Base-by-base conservation (phyloP, 257 asterid species). In the Penstemon davidsonii region DNA sequence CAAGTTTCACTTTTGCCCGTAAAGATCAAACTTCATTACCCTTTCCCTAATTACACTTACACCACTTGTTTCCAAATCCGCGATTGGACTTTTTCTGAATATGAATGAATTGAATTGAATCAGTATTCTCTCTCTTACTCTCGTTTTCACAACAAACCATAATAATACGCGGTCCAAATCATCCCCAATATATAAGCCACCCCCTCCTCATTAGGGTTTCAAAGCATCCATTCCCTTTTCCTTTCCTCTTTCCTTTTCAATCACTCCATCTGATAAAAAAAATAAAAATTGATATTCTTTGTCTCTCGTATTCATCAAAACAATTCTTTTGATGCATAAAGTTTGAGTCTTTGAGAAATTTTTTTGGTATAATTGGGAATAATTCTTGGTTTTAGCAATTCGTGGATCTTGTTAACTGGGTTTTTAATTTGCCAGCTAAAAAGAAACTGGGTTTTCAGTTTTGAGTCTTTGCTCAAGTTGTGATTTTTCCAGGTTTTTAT, bases 161-260 rank as follows among this genome's bases (percentile, higher is more conserved):
- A 13, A 39, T 57, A 66, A 66, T 86, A 84, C 91, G 96, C 92
- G 91, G 90, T 84, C 82, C 79, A 67, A 78, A 81, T 78, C 72
- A n/a, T 78, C 81, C 83, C 86, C 88, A 80, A 81, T 86, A 90
- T 73, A 90, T 77, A 68, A 81, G 70, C 40, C 81, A 68, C 68
- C 46, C 7, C 76, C 70, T 63, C 69, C 83, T 62, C 74, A 12
- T 73, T 81, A 81, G 90, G 88, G 84, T 77, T 86, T 79, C 86
- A 73, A 67, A 75, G 36, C 84, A 70, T 67, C 73, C 41, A 63
- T 64, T 47, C 55, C 78, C 9, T 8, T 71, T 47, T 75, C 58
- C 74, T 58, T 62, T 57, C 67, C 59, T 19, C 66, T 56, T 70
- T 64, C 70, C 75, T 63, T 55, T 68, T 4, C 42, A 25, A 40